Evolutionary conservation across 345 rosid genomes (phyloP), one percentile per base, ranked within the genome.

Genomic region (Barbarea vulgaris): DNA sequence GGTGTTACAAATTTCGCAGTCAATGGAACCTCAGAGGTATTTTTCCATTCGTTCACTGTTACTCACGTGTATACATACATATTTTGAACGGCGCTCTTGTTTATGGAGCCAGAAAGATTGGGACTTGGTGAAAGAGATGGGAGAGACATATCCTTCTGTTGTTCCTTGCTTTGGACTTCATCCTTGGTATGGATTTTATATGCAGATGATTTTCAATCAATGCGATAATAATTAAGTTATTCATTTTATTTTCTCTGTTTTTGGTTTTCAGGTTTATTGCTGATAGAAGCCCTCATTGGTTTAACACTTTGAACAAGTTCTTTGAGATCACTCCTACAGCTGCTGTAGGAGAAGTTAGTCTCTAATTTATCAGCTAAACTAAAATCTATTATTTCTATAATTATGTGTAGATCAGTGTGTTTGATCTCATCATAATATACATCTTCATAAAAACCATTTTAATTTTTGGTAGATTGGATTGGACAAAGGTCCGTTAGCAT

Each of bases 111-210:
- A 91, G 93, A 85, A 86, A 73, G 98, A 94, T 73, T 94, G 97
- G 98, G 69, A 77, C 69, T 73, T 85, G 81, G 98, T 90, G 56
- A 88, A 87, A 82, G 87, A 90, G 57, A 85, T 94, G 93, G 82
- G 87, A 3, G 88, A 83, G 34, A 81, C 50, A 30, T 82, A 88
- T 79, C 85, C 91, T 37, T 87, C 86, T 83, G 88, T 86, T 22
- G 69, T 90, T 61, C 98, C 97, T 31, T 88, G 95, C 80, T 94
- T 88, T 67, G 97, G 96, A 15, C 81, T 94, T 42, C 98, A 94
- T 81, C 97, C 98, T 21, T 87, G 97, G 98, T 91, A 60, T 21
- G 41, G 50, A 41, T 52, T 15, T 5, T 30, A 33, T 54, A 31
- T 66, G 42, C 17, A 53, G 7, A 39, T 50, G 44, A 41, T 52